Conservation (phyloP, 2,329 filamentous ascomycete genomes). For the Fusarium phyllophilum region DNA sequence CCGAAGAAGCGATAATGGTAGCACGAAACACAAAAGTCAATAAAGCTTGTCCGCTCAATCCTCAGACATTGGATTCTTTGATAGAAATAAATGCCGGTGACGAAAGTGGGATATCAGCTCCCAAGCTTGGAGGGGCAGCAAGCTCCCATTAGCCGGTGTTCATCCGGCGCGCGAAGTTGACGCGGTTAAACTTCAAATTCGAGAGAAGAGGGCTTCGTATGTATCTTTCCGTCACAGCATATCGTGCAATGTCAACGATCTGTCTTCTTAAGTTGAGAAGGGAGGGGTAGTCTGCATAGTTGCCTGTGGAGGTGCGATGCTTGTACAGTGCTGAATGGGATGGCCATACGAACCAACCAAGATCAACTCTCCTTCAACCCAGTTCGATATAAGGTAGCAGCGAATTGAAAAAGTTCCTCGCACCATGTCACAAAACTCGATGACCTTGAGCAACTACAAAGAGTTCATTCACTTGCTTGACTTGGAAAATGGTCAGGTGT, state of each 20-base stretch:
- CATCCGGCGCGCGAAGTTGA: constrained; percentile 31
- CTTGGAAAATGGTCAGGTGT: background rate
- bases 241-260: background rate
- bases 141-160: constrained; percentile 40
- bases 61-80: constrained; percentile 14
- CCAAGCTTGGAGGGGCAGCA: constrained; percentile 41
- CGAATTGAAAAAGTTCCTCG: background rate
- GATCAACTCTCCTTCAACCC: background rate
- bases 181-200: background rate
- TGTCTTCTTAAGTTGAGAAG: background rate
- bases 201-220: background rate
- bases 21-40: background rate
- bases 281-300: background rate
- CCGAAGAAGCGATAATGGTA: background rate
- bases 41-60: background rate
- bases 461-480: background rate
- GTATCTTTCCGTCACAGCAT: background rate
- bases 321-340: background rate
- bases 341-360: background rate
- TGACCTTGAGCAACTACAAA: background rate
- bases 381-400: background rate
- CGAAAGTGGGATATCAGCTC: constrained; percentile 31
- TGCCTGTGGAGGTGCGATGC: background rate
- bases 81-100: constrained; percentile 17
- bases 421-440: background rate